These are phyloP conservation scores for Conticribra weissflogii DNA, from an alignment of 108 stramenopile species.

Conservation along the genomic window DNA sequence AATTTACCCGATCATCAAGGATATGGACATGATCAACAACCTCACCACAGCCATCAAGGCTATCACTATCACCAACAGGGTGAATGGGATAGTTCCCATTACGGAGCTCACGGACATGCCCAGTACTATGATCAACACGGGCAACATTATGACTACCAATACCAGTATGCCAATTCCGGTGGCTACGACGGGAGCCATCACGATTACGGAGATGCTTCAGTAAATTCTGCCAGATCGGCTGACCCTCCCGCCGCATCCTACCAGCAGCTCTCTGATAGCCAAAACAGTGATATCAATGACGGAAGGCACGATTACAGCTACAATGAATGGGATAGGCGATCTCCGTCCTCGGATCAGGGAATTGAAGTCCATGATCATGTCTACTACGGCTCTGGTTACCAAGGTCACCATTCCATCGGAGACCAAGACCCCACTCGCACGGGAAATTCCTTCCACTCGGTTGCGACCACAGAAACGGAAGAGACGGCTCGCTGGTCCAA, in stretches of 20 bases:
- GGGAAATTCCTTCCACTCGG: neutral
- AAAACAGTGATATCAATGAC: neutral
- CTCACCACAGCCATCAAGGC: too few relatives aligned
- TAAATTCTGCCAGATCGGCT: slow-evolving; percentile 24
- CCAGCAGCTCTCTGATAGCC: slow-evolving; percentile 16
- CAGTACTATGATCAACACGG: neutral
- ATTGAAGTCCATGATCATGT: neutral
- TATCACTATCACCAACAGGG: too few relatives aligned
- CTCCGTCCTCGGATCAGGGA: neutral
- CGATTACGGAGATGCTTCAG: slow-evolving; percentile 9
- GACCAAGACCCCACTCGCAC: too few relatives aligned
- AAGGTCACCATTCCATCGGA: too few relatives aligned
- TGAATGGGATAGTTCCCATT: neutral
- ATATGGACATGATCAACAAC: neutral
- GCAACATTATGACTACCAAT: neutral
- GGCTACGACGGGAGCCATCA: neutral
- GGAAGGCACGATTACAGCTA: neutral
- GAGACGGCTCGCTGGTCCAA: neutral
- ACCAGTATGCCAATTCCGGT: slow-evolving; percentile 1
- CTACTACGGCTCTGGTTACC: too few relatives aligned
- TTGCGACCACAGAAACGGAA: neutral
- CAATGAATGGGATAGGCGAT: slow-evolving; percentile 10
- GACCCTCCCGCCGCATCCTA: slow-evolving; percentile 53
- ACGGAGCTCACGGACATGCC: neutral
- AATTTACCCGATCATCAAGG: too few relatives aligned